Evolutionary conservation across 371 early-diverging fungal genomes (phyloP), one percentile per base, ranked within the genome.

Genomic region (Mycotypha africana): DNA sequence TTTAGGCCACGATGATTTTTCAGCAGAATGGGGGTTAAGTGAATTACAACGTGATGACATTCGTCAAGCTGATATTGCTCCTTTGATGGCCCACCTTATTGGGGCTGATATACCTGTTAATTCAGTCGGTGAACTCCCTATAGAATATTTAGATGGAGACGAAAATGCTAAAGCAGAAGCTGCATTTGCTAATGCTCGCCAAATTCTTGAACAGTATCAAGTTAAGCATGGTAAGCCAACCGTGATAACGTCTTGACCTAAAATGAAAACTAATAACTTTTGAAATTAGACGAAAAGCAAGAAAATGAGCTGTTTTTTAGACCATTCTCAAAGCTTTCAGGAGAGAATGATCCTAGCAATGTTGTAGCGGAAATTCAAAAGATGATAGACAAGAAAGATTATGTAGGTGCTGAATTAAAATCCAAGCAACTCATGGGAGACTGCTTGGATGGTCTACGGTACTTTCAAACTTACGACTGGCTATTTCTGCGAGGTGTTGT

Each of bases 381-480:
- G 7, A 56, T 82, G 5, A 89, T 95, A 28, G 64, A 73, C 21
- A 39, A 58, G 10, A 66, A 70, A 33, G 58, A 81, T 11, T 88
- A 81, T 56, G 63, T 58, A 14, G 70, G 74, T 26, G 93, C 92
- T 4, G 82, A 85, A 47, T 37, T 42, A 19, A 66, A 76, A 45
- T 87, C 91, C 33, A 48, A 58, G 11, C 51, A 65, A 20, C 62
- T 92, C 26, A 80, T 88, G 12, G 48, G 70, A 2, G 64, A 83
- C 17, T 84, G 82, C 24, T 51, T 94, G 19, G 78, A 85, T 32
- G 97, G 95, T n/a, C 64, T 95, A 37, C 84, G 92, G 26, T 97
- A 97, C 65, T 87, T 89, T 45, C 95, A 95, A 64, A 93, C 91
- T 62, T 88, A 97, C 58, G 97, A 97, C 60, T 95, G 95, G 97